phyloP scores from a whole-genome alignment of 345 rosid species.

The Cardamine resedifolia region DNA sequence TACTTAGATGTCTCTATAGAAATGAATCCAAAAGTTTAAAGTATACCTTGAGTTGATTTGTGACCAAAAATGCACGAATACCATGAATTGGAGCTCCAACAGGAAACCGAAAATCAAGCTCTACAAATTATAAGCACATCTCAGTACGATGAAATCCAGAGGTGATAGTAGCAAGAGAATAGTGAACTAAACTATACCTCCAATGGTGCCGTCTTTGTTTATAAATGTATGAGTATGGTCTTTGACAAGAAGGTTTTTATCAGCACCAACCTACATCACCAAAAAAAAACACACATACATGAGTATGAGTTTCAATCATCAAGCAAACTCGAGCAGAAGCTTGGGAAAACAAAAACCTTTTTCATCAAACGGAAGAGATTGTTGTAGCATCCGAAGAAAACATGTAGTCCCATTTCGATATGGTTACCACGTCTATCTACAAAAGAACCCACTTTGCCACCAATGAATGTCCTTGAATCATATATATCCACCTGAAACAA shows the following conservation, averaged over 20 bases:
- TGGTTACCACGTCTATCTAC: conserved; percentile 92
- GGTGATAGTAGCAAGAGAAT: not conserved
- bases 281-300: not conserved
- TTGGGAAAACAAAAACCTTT: conserved; percentile 56
- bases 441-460: conserved; percentile 99
- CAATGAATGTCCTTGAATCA: conserved; percentile 85
- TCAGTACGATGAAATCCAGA: not conserved
- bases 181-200: conserved; percentile 52
- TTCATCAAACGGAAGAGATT: conserved; percentile 96
- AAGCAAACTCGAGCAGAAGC: not conserved
- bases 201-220: conserved; percentile 82
- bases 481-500: conserved; percentile 86
- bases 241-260: conserved; percentile 84
- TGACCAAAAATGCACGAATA: conserved; percentile 74
- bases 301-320: not conserved
- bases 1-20: not conserved
- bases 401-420: conserved; percentile 97
- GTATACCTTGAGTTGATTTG: conserved; percentile 84
- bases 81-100: conserved; percentile 97
- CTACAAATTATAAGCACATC: conserved; percentile 45
- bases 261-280: conserved; percentile 74
- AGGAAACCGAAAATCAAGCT: conserved; percentile 93
- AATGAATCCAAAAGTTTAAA: not conserved
- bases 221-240: conserved; percentile 98
- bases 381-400: conserved; percentile 97